Evolutionary conservation across 1,139 yeast genomes (phyloP).

Genomic region (Debaryomycetaceae sp.): DNA sequence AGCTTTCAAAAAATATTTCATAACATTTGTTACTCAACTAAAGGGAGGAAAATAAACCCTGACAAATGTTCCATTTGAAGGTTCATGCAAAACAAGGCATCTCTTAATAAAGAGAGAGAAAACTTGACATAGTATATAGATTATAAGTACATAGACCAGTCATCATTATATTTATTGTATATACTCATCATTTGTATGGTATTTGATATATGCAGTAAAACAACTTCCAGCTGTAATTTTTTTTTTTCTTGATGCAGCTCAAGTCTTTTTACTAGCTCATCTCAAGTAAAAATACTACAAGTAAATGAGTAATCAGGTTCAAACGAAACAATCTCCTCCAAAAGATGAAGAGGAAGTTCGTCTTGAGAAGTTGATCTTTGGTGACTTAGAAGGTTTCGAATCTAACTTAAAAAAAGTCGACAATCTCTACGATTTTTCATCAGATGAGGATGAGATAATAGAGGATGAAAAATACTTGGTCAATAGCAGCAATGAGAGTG

Average conservation of each 20-base stretch:
- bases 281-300: neutral
- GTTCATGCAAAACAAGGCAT: neutral
- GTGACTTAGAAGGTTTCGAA: slow-evolving; percentile 80
- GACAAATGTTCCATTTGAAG: neutral
- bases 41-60: slow-evolving; percentile 21
- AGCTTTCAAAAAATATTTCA: slow-evolving; percentile 63
- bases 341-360: slow-evolving; percentile 80
- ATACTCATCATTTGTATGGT: neutral
- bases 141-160: neutral
- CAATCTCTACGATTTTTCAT: slow-evolving; percentile 48
- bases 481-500: slow-evolving; percentile 15
- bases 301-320: neutral
- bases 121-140: neutral
- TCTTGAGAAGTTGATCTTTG: slow-evolving; percentile 84
- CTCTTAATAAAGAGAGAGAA: neutral
- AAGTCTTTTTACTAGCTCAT: neutral
- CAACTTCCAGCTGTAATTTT: too few relatives aligned
- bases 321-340: slow-evolving; percentile 39
- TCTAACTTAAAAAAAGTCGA: slow-evolving; percentile 58
- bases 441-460: slow-evolving; percentile 34
- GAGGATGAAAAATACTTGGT: slow-evolving; percentile 11
- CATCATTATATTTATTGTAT: neutral
- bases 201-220: neutral
- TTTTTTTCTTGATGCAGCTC: too few relatives aligned
- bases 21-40: slow-evolving; percentile 50